Evolutionary conservation across 1,284 basidiomycete genomes (phyloP), one percentile per base, ranked within the genome.

Genomic region (Moesziomyces antarcticus): DNA sequence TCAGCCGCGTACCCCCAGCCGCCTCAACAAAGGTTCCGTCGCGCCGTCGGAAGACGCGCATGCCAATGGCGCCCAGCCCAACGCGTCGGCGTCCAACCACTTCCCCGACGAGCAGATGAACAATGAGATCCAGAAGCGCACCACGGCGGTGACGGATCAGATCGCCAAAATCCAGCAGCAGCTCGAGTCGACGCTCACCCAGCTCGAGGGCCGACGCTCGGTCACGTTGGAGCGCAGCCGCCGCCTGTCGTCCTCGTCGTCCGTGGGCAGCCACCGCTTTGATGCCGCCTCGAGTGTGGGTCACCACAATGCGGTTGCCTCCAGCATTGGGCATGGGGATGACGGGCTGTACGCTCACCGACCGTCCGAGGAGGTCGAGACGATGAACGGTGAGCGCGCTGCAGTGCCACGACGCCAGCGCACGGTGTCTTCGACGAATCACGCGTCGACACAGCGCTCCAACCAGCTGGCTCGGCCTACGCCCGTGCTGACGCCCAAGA

Each of bases 81-180:
- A 51, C 62, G 57, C 63, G 24, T 66, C 63, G 1, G 10, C 50
- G 21, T 53, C 61, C 52, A 73, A 79, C 46, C 79, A 77, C 59
- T 79, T 78, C 65, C 73, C 77, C n/a, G 79, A 81, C 48, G 79
- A 81, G 42, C 78, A 80, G 69, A 78, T 80, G 77, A 80, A 81
- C 60, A 63, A 55, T 60, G 80, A 82, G 63, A 80, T 82, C 42
- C 77, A 79, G 51, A 52, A 72, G 56, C 67, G 79, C 16, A 82
- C 80, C 14, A 72, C 56, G 8, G 73, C 71, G 22, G 80, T 82
- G 24, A 79, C 80, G 11, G 72, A 79, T 45, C 80, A 82, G 59
- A 82, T 82, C 33, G 66, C 70, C 25, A 72, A 74, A 52, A 77
- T 82, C 52, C 80, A 82, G 55, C 69, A 73, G 52, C 80, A 82